Conservation (phyloP, 164 flowering plant species). For the Macadamia integrifolia region DNA sequence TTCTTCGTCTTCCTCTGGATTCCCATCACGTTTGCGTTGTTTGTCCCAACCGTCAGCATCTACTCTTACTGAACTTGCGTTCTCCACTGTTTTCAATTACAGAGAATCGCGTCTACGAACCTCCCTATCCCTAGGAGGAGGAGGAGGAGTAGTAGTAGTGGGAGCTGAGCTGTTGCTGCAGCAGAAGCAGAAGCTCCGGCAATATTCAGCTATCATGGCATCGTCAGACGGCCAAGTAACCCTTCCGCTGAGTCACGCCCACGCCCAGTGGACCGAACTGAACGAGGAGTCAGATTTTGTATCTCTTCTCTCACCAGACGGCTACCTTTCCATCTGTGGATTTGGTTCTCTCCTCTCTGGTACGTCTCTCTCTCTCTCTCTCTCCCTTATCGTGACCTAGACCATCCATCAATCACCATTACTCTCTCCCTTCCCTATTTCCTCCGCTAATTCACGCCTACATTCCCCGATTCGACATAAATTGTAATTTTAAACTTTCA, state of each 20-base stretch:
- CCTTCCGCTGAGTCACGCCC: neutral
- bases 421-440: neutral
- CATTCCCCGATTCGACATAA: too few species aligned
- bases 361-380: constrained; percentile 10
- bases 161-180: too few species aligned
- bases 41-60: neutral
- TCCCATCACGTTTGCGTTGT: neutral
- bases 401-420: too few species aligned
- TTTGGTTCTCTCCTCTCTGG: constrained; percentile 98
- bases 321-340: constrained; percentile 71
- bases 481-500: neutral
- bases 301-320: constrained; percentile 38
- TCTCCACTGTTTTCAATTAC: neutral
- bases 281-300: constrained; percentile 56
- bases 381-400: neutral
- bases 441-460: neutral
- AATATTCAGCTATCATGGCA: neutral
- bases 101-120: neutral
- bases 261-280: constrained; percentile 29
- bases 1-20: neutral
- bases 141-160: too few species aligned
- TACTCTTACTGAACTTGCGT: neutral
- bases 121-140: too few species aligned
- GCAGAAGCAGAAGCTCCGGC: constrained; percentile 1
- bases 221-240: constrained; percentile 6